Evolutionary conservation across 2,329 filamentous ascomycete species (phyloP).

Genomic region (Plectosphaerella sp.): DNA sequence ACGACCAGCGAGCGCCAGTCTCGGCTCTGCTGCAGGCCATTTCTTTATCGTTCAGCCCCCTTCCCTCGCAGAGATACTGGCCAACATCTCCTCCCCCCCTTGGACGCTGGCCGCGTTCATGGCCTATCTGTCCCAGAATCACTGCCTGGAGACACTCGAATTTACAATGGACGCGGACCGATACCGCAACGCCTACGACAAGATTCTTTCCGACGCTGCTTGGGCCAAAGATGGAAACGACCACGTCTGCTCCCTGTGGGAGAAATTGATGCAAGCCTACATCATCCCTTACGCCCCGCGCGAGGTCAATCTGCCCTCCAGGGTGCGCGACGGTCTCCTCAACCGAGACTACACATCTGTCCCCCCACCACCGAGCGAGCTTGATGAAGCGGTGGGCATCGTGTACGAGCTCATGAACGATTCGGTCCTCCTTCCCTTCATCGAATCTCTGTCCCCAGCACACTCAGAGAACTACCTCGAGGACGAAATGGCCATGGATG

Average conservation of each 20-base stretch:
- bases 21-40: conserved; percentile 33
- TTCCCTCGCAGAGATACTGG: conserved; percentile 80
- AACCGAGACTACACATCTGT: conserved; percentile 50
- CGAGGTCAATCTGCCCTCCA: conserved; percentile 85
- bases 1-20: conserved; percentile 43
- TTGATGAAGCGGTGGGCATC: conserved; percentile 80
- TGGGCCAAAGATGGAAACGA: conserved; percentile 43
- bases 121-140: conserved; percentile 93
- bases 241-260: conserved; percentile 78
- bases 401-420: conserved; percentile 98
- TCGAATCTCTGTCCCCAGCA: conserved; percentile 58
- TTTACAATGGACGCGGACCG: conserved; percentile 92
- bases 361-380: conserved; percentile 68
- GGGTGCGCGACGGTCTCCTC: conserved; percentile 78
- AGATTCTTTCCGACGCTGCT: conserved; percentile 34
- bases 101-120: conserved; percentile 93
- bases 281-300: conserved; percentile 79
- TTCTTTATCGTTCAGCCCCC: conserved; percentile 42
- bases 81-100: conserved; percentile 79
- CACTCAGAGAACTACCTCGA: conserved; percentile 29
- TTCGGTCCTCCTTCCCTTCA: conserved; percentile 86
- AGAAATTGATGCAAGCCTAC: conserved; percentile 83
- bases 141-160: conserved; percentile 92
- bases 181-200: conserved; percentile 60
- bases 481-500: conserved; percentile 23